Evolutionary conservation across 495 filamentous ascomycete species (phyloP), one percentile per base, ranked within the genome.

Genomic region (Xeromyces bisporus): DNA sequence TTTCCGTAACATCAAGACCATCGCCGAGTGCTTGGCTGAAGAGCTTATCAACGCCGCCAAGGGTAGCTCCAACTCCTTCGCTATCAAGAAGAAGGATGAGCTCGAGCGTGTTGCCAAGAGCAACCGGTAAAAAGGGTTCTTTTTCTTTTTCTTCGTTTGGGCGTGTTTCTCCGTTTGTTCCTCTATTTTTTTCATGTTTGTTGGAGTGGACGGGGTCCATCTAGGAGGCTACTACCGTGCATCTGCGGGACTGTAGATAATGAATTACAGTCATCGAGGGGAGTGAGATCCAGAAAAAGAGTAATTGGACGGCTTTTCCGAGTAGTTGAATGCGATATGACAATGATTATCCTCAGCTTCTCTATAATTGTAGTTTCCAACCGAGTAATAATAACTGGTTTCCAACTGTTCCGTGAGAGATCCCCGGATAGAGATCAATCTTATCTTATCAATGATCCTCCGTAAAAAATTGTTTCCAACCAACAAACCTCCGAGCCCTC

Each of bases 51-150:
- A 99, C 72, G 91, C 91, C 53, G 89, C 91, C 57, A 99, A 99
- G 80, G 89, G 89, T 46, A 86, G 79, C 75, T 87, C 80, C 64
- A 99, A 99, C 81, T 92, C 82, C 41, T 99, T 96, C 57, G 89
- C 89, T 41, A 99, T 99, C 73, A 99, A 99, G 82, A 99, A 99
- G 83, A 99, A 99, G 85, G 89, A 99, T 62, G 91, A 99, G 77
- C 62, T 99, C 66, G 89, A 97, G 77, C 89, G 89, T 79, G 89
- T 97, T 56, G 89, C 89, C 63, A 97, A 97, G 83, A 81, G 73
- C 68, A 97, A 97, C 75, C 81, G 89, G 77, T 97, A 96, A 62
- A 62, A 43, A 49, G 51, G 35, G 42, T 46, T 41, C 50, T 42
- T 52, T 56, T 50, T 43, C 46, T 45, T 50, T 46, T 56, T 60